Base-by-base conservation (phyloP, 208 protist species). In the Trypanosoma rangeli region DNA sequence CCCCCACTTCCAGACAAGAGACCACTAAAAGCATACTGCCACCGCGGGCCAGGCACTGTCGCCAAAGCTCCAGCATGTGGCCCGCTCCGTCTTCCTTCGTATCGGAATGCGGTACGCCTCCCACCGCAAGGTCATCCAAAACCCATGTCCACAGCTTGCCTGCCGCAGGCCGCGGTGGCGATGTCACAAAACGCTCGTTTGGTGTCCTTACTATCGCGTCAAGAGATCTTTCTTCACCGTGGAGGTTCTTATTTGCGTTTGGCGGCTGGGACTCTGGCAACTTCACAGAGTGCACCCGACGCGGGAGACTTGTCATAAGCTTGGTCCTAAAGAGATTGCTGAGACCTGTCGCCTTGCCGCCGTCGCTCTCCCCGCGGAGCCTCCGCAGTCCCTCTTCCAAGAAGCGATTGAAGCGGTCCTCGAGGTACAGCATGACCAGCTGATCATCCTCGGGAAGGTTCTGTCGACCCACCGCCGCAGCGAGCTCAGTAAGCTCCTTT, bases 331-430 rank as follows among this genome's bases (percentile, higher is more conserved):
- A 64, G 3, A 70, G 56, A n/a, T 8, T 22, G 16, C 66, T 10
- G 20, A 63, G 44, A 29, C 56, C 52, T 13, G 26, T 70, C 35
- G 22, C 16, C 29, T 0, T 3, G 4, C 26, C n/a, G 28, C 3
- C 24, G 2, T 56, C 20, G 20, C 44, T 1, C 57, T 53, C 57
- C 12, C 48, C 56, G 5, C 48, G 28, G 10, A 68, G 56, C n/a
- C 68, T 74, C 42, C 60, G 58, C 62, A 76, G 39, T 46, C 64
- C 71, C 29, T 76, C 71, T 28, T 76, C 64, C 15, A 76, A 15
- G 29, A 71, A 76, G 33, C 35, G 2, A 15, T 64, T 49, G 54
- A 71, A 64, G n/a, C 53, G 35, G 35, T 76, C 64, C 53, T 76
- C 71, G 16, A 76, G 50, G 22, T 66, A 67, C 22, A 66, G 28